Evolutionary conservation across 2,329 filamentous ascomycete genomes (phyloP).

Genomic region (Alternaria panax): DNA sequence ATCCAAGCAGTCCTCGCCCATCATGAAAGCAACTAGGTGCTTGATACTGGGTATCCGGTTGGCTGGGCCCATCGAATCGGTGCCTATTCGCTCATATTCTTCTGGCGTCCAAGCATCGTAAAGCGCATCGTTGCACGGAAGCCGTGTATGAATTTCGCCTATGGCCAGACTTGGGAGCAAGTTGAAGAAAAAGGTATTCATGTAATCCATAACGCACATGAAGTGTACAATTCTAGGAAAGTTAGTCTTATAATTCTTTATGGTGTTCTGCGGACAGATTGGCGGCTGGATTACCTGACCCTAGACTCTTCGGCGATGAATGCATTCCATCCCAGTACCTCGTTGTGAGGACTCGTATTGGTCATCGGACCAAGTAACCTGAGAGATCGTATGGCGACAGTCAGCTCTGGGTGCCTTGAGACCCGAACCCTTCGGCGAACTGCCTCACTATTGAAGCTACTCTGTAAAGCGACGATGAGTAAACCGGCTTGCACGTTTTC

Average conservation of each 20-base stretch:
- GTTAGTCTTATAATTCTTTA: not conserved
- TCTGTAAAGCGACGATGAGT: constrained; percentile 14
- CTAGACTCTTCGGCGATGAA: constrained; percentile 20
- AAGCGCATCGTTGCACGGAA: constrained; percentile 18
- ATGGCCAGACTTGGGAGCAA: constrained; percentile 15
- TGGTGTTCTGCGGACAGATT: not conserved
- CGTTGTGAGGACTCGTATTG: not conserved
- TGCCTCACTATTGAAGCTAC: constrained; percentile 13
- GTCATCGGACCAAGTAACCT: not conserved
- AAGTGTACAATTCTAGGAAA: not conserved
- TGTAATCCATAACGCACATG: not conserved
- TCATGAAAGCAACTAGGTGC: not conserved
- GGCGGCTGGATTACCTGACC: constrained; percentile 6
- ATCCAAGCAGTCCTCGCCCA: constrained; percentile 4
- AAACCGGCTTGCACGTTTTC: constrained; percentile 19
- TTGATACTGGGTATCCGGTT: constrained; percentile 1
- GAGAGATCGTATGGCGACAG: constrained; percentile 14
- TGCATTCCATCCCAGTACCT: constrained; percentile 6
- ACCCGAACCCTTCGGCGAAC: constrained; percentile 12
- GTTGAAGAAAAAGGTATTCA: constrained; percentile 24
- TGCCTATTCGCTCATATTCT: constrained; percentile 4
- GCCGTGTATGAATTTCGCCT: constrained; percentile 9
- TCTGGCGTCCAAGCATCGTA: constrained; percentile 18
- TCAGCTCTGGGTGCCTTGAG: constrained; percentile 10
- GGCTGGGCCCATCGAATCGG: not conserved